These are phyloP conservation scores for Aspergillus sp. DNA, from an alignment of 2,329 filamentous ascomycete genomes.

Conservation along the genomic window DNA sequence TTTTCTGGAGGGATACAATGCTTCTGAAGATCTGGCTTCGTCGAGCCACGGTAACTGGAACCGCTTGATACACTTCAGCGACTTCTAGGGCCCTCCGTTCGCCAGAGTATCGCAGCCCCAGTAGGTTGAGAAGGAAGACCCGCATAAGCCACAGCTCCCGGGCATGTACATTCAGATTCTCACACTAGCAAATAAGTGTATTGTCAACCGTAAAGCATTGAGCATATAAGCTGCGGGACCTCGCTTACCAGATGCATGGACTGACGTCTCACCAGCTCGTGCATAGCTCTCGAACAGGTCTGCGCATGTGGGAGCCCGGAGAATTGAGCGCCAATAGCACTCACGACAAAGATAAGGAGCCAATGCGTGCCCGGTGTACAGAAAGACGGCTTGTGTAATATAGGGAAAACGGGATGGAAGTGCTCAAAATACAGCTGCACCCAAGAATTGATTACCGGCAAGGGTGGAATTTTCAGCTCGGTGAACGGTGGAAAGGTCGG, in stretches of 20 bases:
- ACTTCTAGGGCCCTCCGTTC: not conserved
- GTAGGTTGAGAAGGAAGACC: not conserved
- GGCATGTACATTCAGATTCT: not conserved
- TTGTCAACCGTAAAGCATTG: not conserved
- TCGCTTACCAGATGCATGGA: not conserved
- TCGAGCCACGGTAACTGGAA: not conserved
- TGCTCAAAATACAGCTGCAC: conserved; percentile 2
- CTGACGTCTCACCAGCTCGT: not conserved
- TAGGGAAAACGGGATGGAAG: not conserved
- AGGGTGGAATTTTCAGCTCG: not conserved
- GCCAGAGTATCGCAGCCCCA: not conserved
- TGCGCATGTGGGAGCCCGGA: not conserved
- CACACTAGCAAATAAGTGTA: not conserved
- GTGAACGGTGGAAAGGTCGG: not conserved
- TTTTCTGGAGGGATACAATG: not conserved
- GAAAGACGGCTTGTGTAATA: not conserved
- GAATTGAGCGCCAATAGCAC: conserved; percentile 1
- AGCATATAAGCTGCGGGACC: not conserved
- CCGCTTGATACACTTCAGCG: not conserved
- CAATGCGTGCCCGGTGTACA: not conserved
- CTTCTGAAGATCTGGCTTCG: not conserved
- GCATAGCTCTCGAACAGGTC: conserved; percentile 1
- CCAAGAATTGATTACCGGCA: not conserved
- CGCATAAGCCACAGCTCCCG: not conserved
- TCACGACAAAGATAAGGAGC: conserved; percentile 1